These are phyloP conservation scores for Sisymbrium altissimum DNA, from an alignment of 345 rosid genomes.

Conservation along the genomic window DNA sequence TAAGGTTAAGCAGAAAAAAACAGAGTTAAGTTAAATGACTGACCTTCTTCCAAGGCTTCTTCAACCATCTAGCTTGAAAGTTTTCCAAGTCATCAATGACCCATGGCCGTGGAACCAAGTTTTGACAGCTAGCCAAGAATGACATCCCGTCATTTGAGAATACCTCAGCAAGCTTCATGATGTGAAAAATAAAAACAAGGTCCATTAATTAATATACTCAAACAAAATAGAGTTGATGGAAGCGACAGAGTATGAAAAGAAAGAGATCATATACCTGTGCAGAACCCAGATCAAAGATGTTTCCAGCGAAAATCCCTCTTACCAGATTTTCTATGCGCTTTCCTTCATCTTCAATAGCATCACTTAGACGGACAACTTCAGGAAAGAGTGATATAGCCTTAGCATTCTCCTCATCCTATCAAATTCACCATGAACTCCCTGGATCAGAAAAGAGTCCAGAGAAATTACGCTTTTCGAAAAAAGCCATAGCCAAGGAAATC, in stretches of 20 bases:
- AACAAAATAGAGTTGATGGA: neutral
- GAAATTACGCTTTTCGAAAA: neutral
- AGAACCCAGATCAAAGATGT: slow-evolving; percentile 96
- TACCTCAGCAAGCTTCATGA: slow-evolving; percentile 91
- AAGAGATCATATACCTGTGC: slow-evolving; percentile 61
- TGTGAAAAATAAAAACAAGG: neutral
- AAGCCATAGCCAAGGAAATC: neutral
- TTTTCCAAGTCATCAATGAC: slow-evolving; percentile 86
- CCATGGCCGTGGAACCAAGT: slow-evolving; percentile 90
- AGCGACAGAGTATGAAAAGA: neutral
- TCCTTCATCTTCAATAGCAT: slow-evolving; percentile 65
- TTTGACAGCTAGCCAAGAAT: slow-evolving; percentile 90
- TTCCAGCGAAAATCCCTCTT: slow-evolving; percentile 94
- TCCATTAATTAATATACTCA: neutral
- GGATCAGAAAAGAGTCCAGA: slow-evolving; percentile 11
- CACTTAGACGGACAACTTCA: slow-evolving; percentile 68
- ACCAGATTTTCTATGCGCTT: slow-evolving; percentile 68
- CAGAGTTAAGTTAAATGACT: slow-evolving; percentile 11
- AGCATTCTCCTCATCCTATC: slow-evolving; percentile 93
- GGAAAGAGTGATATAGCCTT: slow-evolving; percentile 86
- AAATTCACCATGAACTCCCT: neutral
- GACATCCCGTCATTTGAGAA: slow-evolving; percentile 98
- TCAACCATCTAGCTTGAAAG: slow-evolving; percentile 76
- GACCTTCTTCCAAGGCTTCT: slow-evolving; percentile 96
- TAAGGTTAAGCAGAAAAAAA: neutral